Evolutionary conservation across 1,284 basidiomycete genomes (phyloP).

Genomic region (Thecaphora frezii): DNA sequence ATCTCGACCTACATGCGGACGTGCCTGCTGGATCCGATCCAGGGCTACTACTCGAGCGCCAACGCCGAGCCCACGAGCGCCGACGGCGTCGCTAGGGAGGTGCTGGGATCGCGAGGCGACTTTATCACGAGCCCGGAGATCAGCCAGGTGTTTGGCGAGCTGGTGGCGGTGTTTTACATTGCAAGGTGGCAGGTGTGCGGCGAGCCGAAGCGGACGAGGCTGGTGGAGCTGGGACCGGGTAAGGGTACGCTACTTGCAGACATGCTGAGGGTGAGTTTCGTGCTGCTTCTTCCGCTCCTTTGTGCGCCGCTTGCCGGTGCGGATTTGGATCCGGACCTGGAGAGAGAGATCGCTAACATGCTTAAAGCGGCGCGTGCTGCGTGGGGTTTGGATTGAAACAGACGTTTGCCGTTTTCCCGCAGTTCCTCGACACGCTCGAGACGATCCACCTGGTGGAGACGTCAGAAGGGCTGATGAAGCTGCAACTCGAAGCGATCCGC

Average conservation of each 20-base stretch:
- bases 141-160: conserved; percentile 91
- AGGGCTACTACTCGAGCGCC: conserved; percentile 53
- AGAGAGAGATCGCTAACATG: too few relatives aligned
- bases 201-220: conserved; percentile 65
- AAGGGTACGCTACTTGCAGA: conserved; percentile 89
- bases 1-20: conserved; percentile 57
- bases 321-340: too few relatives aligned
- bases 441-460: conserved; percentile 55
- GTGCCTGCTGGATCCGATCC: conserved; percentile 52
- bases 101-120: conserved; percentile 86
- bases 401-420: conserved; percentile 49
- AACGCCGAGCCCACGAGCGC: conserved; percentile 14
- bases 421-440: conserved; percentile 36
- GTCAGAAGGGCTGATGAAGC: conserved; percentile 45
- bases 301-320: too few relatives aligned
- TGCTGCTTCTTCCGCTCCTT: background rate
- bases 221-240: conserved; percentile 93
- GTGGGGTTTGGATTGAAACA: too few relatives aligned
- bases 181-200: conserved; percentile 74
- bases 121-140: conserved; percentile 98
- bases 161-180: conserved; percentile 69
- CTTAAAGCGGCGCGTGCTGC: too few relatives aligned
- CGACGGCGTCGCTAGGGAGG: conserved; percentile 60
- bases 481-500: conserved; percentile 37
- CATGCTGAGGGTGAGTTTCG: conserved; percentile 72